Base-by-base conservation (phyloP, 2,329 filamentous ascomycete genomes). In the Phoma sp. region DNA sequence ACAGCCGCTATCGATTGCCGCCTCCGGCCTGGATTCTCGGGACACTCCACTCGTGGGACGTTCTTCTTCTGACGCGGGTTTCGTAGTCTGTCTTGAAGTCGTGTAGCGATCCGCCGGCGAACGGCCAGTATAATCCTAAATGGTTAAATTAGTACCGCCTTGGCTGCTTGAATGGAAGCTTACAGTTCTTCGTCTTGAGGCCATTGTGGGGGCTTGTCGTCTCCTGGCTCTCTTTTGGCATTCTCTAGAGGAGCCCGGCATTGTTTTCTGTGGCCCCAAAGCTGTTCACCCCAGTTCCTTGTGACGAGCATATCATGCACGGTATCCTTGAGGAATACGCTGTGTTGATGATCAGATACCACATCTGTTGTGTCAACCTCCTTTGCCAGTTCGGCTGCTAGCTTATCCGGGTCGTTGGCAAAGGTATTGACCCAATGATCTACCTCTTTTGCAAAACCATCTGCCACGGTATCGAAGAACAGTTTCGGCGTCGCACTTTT, bases 21-120 rank as follows among this genome's bases (percentile, higher is more conserved):
- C 9, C 36, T 39, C 23, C 20, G 18, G 3, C 26, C 14, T 2
- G 39, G 25, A 28, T 50, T 17, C 4, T 50, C 38, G 7, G 25
- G 39, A 29, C 23, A 15, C 2, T 17, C 11, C 14, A 21, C 32
- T 10, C 23, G 30, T 7, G 39, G 38, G 7, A 32, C 33, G 2
- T 7, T 6, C 18, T 29, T 34, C 18, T 21, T 9, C 15, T 29
- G 21, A 10, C 7, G 7, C 12, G 42, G 42, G 4, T 25, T 17
- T 25, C 29, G 20, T 11, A 15, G 10, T 7, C n/a, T 42, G 11
- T n/a, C 42, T 39, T 47, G 45, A 9, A 42, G 23, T 6, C 17
- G 38, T n/a, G 47, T 11, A 38, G 47, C 47, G 12, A 50, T 25
- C 47, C 39, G 43, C 11, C 30, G 39, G 4, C 39, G 47, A 6